phyloP scores from a whole-genome alignment of 2,329 filamentous ascomycete species.

The Sclerotinia minor region DNA sequence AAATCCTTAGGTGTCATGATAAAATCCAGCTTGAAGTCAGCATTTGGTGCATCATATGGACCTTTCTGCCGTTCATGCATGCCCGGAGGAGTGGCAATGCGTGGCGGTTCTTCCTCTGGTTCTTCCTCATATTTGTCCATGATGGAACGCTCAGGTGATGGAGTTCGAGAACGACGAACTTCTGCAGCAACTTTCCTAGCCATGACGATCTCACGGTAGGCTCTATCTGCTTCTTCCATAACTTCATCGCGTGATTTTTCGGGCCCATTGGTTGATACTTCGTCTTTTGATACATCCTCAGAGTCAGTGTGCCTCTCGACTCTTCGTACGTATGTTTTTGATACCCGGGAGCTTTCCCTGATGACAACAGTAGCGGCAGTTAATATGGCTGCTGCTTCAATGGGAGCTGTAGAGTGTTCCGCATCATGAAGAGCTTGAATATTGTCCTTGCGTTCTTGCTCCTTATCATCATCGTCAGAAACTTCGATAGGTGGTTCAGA shows the following conservation, averaged over 20 bases:
- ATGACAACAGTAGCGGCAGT: slow-evolving; percentile 49
- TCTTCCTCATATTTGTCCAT: slow-evolving; percentile 53
- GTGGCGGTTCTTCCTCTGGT: slow-evolving; percentile 44
- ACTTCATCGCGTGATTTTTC: slow-evolving; percentile 46
- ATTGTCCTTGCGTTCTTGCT: slow-evolving; percentile 26
- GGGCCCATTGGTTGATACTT: slow-evolving; percentile 19
- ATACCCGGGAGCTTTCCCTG: slow-evolving; percentile 39
- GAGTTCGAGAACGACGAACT: slow-evolving; percentile 54
- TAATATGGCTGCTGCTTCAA: slow-evolving; percentile 49
- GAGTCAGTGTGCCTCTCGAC: slow-evolving; percentile 39
- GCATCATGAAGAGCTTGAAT: slow-evolving; percentile 45
- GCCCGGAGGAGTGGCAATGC: slow-evolving; percentile 57
- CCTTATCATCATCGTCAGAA: slow-evolving; percentile 23
- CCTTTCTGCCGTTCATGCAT: slow-evolving; percentile 51
- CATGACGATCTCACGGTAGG: slow-evolving; percentile 57
- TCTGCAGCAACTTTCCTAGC: slow-evolving; percentile 55
- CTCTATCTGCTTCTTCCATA: slow-evolving; percentile 58
- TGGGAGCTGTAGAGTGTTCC: slow-evolving; percentile 51
- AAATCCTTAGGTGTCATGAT: slow-evolving; percentile 56
- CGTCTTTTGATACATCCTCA: slow-evolving; percentile 26
- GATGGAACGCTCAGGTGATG: slow-evolving; percentile 55
- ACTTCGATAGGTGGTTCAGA: slow-evolving; percentile 29
- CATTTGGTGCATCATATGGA: slow-evolving; percentile 58
- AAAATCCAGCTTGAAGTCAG: slow-evolving; percentile 64
- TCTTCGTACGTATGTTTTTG: slow-evolving; percentile 41